Evolutionary conservation across 768 basidiomycete genomes (phyloP).

Genomic region (Suillus tomentosus): DNA sequence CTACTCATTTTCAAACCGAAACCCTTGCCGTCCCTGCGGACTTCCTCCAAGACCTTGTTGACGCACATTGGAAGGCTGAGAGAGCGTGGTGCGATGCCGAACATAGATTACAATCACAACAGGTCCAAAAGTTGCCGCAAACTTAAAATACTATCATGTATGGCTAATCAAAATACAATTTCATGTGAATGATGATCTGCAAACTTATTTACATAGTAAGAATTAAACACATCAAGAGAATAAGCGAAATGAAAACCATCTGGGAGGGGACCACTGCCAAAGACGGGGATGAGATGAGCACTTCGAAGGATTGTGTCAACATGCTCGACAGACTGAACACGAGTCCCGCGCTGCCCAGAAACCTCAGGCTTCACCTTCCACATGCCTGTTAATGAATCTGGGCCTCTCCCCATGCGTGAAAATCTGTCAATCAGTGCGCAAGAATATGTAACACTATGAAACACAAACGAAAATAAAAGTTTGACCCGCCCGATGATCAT

Average conservation of each 20-base stretch:
- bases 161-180: constrained; percentile 14
- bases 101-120: neutral
- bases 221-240: constrained; percentile 28
- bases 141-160: neutral
- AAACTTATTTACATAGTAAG: constrained; percentile 36
- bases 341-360: neutral
- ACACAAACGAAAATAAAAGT: constrained; percentile 32
- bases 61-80: neutral
- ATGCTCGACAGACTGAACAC: constrained; percentile 26
- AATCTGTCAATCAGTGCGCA: constrained; percentile 38
- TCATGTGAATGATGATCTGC: constrained; percentile 34
- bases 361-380: constrained; percentile 11
- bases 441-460: constrained; percentile 16
- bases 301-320: constrained; percentile 33
- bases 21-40: neutral
- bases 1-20: neutral
- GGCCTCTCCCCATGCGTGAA: constrained; percentile 17
- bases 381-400: constrained; percentile 24
- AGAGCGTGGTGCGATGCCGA: neutral
- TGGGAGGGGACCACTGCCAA: constrained; percentile 25
- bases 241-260: constrained; percentile 21
- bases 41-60: neutral
- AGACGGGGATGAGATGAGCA: constrained; percentile 35
- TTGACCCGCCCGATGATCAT: constrained; percentile 25
- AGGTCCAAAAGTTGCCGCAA: neutral